A percentile compares a stretch with the other conserved stretches of the same genome.
Evolutionary conservation across 106 monocot genomes (phyloP).

Genomic region (Gastrodia elata): DNA sequence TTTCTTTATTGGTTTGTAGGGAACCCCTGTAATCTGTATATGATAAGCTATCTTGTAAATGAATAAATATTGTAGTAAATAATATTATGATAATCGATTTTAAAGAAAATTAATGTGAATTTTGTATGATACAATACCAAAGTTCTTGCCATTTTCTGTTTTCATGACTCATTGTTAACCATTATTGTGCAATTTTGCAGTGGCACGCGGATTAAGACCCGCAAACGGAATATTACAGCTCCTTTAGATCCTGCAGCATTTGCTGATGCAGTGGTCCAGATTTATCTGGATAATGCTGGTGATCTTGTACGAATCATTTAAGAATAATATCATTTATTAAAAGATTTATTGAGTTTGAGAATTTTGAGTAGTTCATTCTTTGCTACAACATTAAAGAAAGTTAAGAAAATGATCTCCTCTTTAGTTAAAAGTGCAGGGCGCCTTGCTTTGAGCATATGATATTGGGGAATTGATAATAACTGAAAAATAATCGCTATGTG

Average conservation of each 20-base stretch:
- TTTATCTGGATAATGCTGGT: conserved; percentile 97
- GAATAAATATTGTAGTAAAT: not conserved
- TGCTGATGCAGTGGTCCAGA: conserved; percentile 99
- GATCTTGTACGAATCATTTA: conserved; percentile 54
- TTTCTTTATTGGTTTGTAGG: not conserved
- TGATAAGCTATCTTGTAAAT: not conserved
- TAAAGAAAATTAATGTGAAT: not conserved
- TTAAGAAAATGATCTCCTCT: not conserved
- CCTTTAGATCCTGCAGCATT: conserved; percentile 96
- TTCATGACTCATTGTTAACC: not conserved
- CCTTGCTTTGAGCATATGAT: not conserved
- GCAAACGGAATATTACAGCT: conserved; percentile 97
- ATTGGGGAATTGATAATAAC: not conserved
- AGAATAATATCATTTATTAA: not conserved
- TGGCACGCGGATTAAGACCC: conserved; percentile 99
- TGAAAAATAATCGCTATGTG: not conserved
- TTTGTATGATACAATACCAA: not conserved
- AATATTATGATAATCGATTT: not conserved
- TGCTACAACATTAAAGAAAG: not conserved
- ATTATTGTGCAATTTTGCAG: conserved; percentile 25
- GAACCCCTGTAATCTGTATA: not conserved
- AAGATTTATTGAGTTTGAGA: not conserved
- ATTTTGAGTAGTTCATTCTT: not conserved
- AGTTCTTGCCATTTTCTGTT: not conserved
- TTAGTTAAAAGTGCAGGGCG: not conserved